These are phyloP conservation scores for Colletotrichum graminicola DNA, from an alignment of 2,329 filamentous ascomycete species.

Conservation along the genomic window DNA sequence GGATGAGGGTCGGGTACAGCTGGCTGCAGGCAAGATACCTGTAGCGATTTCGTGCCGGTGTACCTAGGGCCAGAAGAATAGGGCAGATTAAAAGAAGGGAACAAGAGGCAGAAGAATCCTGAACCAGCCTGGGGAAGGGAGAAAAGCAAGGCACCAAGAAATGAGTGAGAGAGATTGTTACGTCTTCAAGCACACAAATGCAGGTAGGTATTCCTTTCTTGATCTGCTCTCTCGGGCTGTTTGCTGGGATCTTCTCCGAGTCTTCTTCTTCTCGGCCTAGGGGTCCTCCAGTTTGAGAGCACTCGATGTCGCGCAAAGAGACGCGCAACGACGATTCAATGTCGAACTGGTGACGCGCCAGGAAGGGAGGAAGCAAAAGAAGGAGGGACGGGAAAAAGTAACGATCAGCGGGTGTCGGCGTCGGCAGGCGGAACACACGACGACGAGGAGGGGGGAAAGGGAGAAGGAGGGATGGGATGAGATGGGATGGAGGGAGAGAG, in stretches of 20 bases:
- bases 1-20: conserved; percentile 15
- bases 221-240: not conserved
- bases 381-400: conserved; percentile 20
- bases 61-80: not conserved
- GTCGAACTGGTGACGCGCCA: conserved; percentile 17
- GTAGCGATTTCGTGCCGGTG: not conserved
- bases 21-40: conserved; percentile 40
- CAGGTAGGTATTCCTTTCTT: not conserved
- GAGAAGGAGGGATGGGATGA: conserved; percentile 14
- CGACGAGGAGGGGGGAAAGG: conserved; percentile 22
- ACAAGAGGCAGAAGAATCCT: conserved; percentile 9
- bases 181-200: conserved; percentile 19
- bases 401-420: conserved; percentile 38
- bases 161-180: conserved; percentile 4
- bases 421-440: conserved; percentile 33
- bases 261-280: conserved; percentile 10
- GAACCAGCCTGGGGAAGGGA: conserved; percentile 13
- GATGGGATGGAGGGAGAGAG: conserved; percentile 12
- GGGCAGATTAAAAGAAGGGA: conserved; percentile 24
- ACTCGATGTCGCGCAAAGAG: conserved; percentile 23
- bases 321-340: conserved; percentile 24
- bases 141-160: conserved; percentile 4
- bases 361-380: conserved; percentile 22
- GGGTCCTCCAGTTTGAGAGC: conserved; percentile 24
- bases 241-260: not conserved